Evolutionary conservation across 768 basidiomycete genomes (phyloP).

Genomic region (Tremella yokohamensis): DNA sequence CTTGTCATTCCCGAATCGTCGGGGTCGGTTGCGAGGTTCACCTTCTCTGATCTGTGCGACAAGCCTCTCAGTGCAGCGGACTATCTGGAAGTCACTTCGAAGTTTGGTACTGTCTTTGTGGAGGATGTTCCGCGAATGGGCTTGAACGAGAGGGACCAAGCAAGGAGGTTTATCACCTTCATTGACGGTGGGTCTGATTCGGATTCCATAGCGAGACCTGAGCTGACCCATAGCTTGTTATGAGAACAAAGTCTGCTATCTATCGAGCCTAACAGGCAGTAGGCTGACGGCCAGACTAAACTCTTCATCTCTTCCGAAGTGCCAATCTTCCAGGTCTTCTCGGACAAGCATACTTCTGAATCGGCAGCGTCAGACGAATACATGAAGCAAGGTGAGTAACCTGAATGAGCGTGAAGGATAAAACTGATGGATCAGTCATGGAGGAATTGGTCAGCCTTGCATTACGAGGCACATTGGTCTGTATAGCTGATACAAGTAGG

Average conservation of each 20-base stretch:
- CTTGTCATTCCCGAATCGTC: conserved; percentile 76
- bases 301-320: conserved; percentile 89
- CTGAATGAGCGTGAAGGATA: neutral
- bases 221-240: conserved; percentile 67
- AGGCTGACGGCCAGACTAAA: conserved; percentile 62
- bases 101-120: conserved; percentile 82
- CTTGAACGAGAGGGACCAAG: conserved; percentile 79
- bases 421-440: conserved; percentile 61
- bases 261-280: conserved; percentile 1
- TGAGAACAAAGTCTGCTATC: conserved; percentile 61
- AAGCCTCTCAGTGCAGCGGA: conserved; percentile 89
- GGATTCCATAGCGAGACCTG: neutral
- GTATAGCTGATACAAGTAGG: conserved; percentile 56
- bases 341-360: conserved; percentile 61
- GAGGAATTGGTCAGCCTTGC: conserved; percentile 74
- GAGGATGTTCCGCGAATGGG: conserved; percentile 84
- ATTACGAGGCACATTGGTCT: too few species aligned
- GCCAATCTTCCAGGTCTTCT: conserved; percentile 84
- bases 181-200: conserved; percentile 67
- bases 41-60: conserved; percentile 80
- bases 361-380: conserved; percentile 58
- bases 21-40: conserved; percentile 74
- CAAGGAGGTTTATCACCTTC: conserved; percentile 93
- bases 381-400: conserved; percentile 61
- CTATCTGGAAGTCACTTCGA: conserved; percentile 86